Evolutionary conservation across 2,329 filamentous ascomycete species (phyloP), one percentile per base, ranked within the genome.

Genomic region (Oidium heveae): DNA sequence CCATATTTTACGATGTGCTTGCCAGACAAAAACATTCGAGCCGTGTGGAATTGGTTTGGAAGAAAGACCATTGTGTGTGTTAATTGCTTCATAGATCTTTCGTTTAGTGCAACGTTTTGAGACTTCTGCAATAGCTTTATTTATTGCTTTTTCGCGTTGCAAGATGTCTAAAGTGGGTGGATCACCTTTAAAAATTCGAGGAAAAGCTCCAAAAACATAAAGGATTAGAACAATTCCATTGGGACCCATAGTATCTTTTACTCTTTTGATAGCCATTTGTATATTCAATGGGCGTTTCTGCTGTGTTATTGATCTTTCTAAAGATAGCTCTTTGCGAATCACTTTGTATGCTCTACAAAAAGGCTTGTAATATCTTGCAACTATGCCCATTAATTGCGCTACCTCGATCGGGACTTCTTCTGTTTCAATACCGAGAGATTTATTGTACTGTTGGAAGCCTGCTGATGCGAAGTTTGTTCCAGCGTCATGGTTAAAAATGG

Each of bases 111-210:
- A 39, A 15, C 54, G 20, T 18, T 55, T 56, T 15, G 22, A 16
- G 15, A 58, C 28, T 47, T 56, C 55, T 1, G 32, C 50, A 32
- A 55, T 56, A 2, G 53, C 57, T 41, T 55, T 58, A 15, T 52
- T 54, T n/a, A 56, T 18, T 18, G 53, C 50, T 12, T 20, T 33
- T 28, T 54, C 36, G 10, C 54, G 34, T 32, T 56, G 53, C n/a
- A n/a, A 43, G 15, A 53, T 39, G 4, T 44, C 33, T 34, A 41
- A 32, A 22, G 43, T 22, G 15, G 15, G 39, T 20, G 33, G 33
- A 34, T 37, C 18, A 34, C 12, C 32, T 53, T 53, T 37, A 24
- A 36, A 2, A 13, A 53, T 53, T 4, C 51, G 28, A 16, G 51
- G 51, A 46, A 22, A 22, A 46, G 43, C 43, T 9, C 43, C 43